Evolutionary conservation across 805 yeast genomes (phyloP).

Genomic region (Diddensiella santjacobensis): DNA sequence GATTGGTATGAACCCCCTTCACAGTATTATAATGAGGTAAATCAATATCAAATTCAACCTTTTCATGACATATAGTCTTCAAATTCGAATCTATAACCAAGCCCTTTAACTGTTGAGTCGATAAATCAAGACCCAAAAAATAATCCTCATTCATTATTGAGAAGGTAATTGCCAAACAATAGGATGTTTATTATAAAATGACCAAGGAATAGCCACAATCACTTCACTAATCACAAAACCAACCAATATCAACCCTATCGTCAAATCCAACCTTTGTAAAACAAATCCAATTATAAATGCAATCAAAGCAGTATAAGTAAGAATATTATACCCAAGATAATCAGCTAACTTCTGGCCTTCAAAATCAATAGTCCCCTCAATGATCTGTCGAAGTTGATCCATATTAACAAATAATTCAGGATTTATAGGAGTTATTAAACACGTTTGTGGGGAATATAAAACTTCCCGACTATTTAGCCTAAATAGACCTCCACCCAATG

Average conservation of each 20-base stretch:
- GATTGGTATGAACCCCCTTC: constrained; percentile 66
- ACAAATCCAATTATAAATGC: constrained; percentile 42
- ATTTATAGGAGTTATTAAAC: no score
- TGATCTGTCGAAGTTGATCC: constrained; percentile 15
- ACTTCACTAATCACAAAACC: constrained; percentile 25
- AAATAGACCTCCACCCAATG: no score
- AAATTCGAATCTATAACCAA: constrained; percentile 57
- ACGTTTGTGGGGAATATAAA: no score
- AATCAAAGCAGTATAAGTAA: constrained; percentile 23
- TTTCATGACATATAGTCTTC: constrained; percentile 50
- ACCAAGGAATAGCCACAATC: constrained; percentile 46
- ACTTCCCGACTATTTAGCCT: no score
- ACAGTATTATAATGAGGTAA: constrained; percentile 56
- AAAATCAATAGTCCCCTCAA: constrained; percentile 40
- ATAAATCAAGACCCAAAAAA: constrained; percentile 69
- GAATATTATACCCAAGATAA: constrained; percentile 25
- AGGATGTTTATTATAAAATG: constrained; percentile 48
- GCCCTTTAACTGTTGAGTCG: constrained; percentile 85
- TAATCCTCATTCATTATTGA: background rate
- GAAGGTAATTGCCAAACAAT: constrained; percentile 39
- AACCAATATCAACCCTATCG: constrained; percentile 40
- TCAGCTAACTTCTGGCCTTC: constrained; percentile 50
- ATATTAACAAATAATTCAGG: no score
- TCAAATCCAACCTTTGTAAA: constrained; percentile 41
- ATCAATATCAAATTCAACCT: constrained; percentile 70